Evolutionary conservation across 2,329 filamentous ascomycete genomes (phyloP).

Genomic region (Cladosporium sp.): DNA sequence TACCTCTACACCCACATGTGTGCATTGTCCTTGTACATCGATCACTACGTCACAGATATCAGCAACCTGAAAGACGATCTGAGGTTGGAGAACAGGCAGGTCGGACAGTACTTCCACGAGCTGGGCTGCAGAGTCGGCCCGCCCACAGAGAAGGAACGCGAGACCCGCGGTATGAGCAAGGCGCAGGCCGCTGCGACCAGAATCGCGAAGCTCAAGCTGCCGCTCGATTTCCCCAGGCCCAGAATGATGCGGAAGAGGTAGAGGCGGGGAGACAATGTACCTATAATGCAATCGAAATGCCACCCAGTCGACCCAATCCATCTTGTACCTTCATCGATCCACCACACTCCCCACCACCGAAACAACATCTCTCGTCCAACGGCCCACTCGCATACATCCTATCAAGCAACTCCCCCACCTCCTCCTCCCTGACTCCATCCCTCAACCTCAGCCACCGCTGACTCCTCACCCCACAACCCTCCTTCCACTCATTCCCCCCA

Average conservation of each 20-base stretch:
- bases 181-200: conserved; percentile 54
- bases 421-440: conserved; percentile 12
- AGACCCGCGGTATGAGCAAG: conserved; percentile 52
- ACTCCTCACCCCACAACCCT: background rate
- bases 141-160: conserved; percentile 41
- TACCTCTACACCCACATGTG: conserved; percentile 68
- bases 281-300: background rate
- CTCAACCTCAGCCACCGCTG: conserved; percentile 13
- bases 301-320: background rate
- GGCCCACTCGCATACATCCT: background rate
- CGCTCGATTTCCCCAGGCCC: conserved; percentile 73
- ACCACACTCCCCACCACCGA: background rate
- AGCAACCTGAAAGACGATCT: conserved; percentile 65
- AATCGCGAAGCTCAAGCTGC: conserved; percentile 67
- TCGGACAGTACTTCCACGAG: conserved; percentile 67
- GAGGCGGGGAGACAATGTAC: background rate
- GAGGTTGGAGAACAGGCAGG: conserved; percentile 61
- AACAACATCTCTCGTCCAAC: background rate
- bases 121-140: conserved; percentile 60
- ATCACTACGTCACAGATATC: conserved; percentile 67
- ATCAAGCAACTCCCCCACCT: conserved; percentile 15
- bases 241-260: conserved; percentile 21
- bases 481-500: conserved; percentile 4
- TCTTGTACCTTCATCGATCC: background rate
- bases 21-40: conserved; percentile 63